Evolutionary conservation across 2,329 filamentous ascomycete genomes (phyloP), one percentile per base, ranked within the genome.

Genomic region (Exophiala spinifera): DNA sequence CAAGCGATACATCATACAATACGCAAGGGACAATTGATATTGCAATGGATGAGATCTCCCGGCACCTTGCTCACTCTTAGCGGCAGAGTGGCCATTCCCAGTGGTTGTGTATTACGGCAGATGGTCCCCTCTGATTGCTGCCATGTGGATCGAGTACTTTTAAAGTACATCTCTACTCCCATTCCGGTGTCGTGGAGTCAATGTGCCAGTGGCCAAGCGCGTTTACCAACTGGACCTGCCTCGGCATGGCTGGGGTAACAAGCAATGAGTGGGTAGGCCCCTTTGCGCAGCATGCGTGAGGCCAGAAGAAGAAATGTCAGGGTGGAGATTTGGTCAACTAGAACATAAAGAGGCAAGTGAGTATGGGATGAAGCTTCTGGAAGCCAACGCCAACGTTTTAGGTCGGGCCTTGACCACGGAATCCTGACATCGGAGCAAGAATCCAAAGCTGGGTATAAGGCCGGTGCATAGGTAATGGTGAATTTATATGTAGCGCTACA

Each of bases 381-480:
- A 44, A 44, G 42, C 23, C 23, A 25, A 8, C n/a, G n/a, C n/a
- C n/a, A n/a, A 25, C 3, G 6, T 31, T 31, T 2, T 5, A 15
- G 3, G n/a, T 8, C 19, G 20, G 10, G 13, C 11, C 44, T 37
- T 17, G 51, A 31, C 34, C 25, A 34, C 40, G n/a, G n/a, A n/a
- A n/a, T n/a, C n/a, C n/a, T 50, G 56, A 52, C 31, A 46, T 25
- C 56, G 56, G 56, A 49, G 49, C 37, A 55, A 42, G 28, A 52
- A 39, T n/a, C 56, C 46, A 58, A 48, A 55, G 37, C 37, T 15
- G 49, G 56, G 34, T 40, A 55, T 46, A 55, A 11, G 11, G 36
- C 36, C 36, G 36, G 36, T 11, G 14, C 11, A 39, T 39, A 39
- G n/a, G 14, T 10, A 19, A 39, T 15, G 36, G 36, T 6, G 28